These are phyloP conservation scores for Aspergillus diversus DNA, from an alignment of 495 filamentous ascomycete species.

Conservation along the genomic window DNA sequence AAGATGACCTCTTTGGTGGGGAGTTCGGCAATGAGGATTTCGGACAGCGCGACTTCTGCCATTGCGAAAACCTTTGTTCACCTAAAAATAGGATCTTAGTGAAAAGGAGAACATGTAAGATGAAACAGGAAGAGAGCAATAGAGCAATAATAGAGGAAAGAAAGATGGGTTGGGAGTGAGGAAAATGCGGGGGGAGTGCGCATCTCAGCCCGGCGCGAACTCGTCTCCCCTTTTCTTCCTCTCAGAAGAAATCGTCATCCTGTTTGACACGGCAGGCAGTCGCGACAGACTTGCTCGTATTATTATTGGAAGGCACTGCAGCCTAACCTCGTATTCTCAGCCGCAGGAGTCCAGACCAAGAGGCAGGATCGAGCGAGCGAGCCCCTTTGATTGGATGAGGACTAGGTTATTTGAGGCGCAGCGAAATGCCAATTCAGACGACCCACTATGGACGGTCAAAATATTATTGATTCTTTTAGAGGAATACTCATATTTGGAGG, in stretches of 20 bases:
- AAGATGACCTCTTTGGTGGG: slow-evolving; percentile 63
- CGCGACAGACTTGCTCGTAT: background rate
- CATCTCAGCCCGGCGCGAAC: no score
- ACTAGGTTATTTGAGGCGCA: no score
- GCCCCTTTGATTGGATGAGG: no score
- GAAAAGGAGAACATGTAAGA: no score
- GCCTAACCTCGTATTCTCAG: background rate
- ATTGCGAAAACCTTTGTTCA: slow-evolving; percentile 4
- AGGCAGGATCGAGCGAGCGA: no score
- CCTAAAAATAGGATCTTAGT: no score
- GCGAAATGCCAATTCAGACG: no score
- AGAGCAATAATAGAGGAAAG: background rate
- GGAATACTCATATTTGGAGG: no score
- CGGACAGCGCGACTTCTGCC: slow-evolving; percentile 14
- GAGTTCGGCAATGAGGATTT: slow-evolving; percentile 33
- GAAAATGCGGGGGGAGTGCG: background rate
- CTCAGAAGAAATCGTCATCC: background rate
- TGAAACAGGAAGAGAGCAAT: background rate
- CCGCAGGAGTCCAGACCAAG: background rate
- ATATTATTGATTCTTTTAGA: no score
- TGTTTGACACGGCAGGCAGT: background rate
- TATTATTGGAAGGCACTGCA: background rate
- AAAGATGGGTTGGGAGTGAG: background rate
- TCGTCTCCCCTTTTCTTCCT: no score
- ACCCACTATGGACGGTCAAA: no score